Evolutionary conservation across 768 basidiomycete genomes (phyloP), one percentile per base, ranked within the genome.

Genomic region (Phaeotremella skinneri): DNA sequence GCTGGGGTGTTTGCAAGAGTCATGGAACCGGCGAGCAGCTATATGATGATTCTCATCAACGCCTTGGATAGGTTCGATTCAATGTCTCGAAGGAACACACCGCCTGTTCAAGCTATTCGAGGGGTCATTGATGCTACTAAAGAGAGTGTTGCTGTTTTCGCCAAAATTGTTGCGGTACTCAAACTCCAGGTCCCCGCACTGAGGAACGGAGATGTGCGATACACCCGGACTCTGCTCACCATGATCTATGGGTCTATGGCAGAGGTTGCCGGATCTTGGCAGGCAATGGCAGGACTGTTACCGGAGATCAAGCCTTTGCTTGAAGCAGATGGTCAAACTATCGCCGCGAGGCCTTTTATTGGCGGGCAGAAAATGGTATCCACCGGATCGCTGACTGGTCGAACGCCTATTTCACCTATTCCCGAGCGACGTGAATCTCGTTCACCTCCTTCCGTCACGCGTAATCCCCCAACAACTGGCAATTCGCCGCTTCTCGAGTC

Each of bases 1-100:
- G 85, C 90, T 4, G 84, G 86, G 3, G 83, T 90, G 5, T 82
- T 98, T 58, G 81, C 84, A 48, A 89, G 91, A 71, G 87, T 94
- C 27, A 83, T 97, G 56, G 87, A 90, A 62, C 88, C 91, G 13
- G 90, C 91, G 1, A 87, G 85, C 71, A 77, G 81, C 41, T 88
- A 89, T 68, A 89, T 96, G 82, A 81, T 83, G 56, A 85, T 85
- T 61, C 81, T 98, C 7, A 93, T 97, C 75, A 85, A 85, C 57
- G 85, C 90, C 1, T 82, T 98, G 55, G 94, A 97, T 74, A 85
- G 86, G 4, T 98, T 98, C 75, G 94, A 99, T 75, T 82, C 85
- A 6, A 82, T 85, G 68, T 87, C 88, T 62, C 83, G 86, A 17
- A 63, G 80, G 55, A 80, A 81, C 11, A 76, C 83, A 2, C 92